A percentile compares a stretch with the other conserved stretches of the same genome.
Evolutionary conservation across 108 stramenopile genomes (phyloP).

Genomic region (Pseudonitzschia delicatissima): DNA sequence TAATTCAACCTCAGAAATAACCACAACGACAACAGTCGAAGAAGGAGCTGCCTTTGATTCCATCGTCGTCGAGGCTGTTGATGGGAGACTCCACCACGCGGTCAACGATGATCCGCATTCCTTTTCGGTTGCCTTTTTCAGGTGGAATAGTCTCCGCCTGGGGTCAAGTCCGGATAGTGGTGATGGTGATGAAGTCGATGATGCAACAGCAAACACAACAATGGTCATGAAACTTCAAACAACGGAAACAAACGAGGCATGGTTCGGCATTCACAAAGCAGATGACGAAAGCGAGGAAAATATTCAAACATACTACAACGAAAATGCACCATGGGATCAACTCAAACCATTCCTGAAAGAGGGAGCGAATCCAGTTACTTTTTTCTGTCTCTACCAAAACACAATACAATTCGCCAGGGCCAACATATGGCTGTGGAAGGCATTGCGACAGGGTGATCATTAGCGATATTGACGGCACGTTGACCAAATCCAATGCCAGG

Average conservation of each 20-base stretch:
- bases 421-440: slow-evolving; percentile 61
- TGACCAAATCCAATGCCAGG: slow-evolving; percentile 64
- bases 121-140: slow-evolving; percentile 4
- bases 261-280: neutral
- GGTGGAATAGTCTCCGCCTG: too few relatives aligned
- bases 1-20: too few relatives aligned
- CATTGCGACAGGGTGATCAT: slow-evolving; percentile 49
- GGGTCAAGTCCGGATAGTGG: neutral
- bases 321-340: neutral
- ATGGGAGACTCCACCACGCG: neutral
- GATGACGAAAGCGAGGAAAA: neutral
- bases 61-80: neutral
- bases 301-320: neutral
- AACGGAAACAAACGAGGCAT: neutral
- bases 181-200: neutral
- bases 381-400: slow-evolving; percentile 11
- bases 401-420: slow-evolving; percentile 42
- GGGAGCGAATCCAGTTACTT: slow-evolving; percentile 18
- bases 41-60: slow-evolving; percentile 4
- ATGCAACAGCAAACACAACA: neutral
- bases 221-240: neutral
- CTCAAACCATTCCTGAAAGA: neutral
- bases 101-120: neutral
- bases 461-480: slow-evolving; percentile 78
- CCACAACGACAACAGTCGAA: too few relatives aligned